A percentile compares a stretch with the other conserved stretches of the same genome.
These are phyloP conservation scores for Hymenoscyphus linearis DNA, from an alignment of 2,329 filamentous ascomycete species.

Conservation along the genomic window DNA sequence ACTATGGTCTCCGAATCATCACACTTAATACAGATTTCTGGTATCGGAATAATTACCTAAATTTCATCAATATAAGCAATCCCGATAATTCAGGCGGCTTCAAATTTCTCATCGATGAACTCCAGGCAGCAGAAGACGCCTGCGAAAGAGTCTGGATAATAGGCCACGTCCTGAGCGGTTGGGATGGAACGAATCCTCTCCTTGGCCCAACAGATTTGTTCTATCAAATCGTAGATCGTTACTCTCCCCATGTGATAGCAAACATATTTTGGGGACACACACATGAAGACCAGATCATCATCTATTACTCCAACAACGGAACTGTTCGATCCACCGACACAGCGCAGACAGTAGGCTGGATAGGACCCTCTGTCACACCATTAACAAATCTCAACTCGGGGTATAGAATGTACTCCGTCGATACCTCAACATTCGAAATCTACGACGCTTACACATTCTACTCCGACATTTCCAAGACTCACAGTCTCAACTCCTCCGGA, in stretches of 20 bases:
- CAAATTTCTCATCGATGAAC: conserved; percentile 45
- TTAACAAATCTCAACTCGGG: conserved; percentile 50
- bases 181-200: conserved; percentile 49
- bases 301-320: conserved; percentile 49
- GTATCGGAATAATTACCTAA: conserved; percentile 41
- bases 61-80: conserved; percentile 47
- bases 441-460: conserved; percentile 50
- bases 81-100: conserved; percentile 45
- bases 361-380: conserved; percentile 46
- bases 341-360: conserved; percentile 46
- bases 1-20: conserved; percentile 47
- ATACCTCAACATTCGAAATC: conserved; percentile 47
- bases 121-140: conserved; percentile 47
- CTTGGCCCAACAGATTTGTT: conserved; percentile 49
- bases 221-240: conserved; percentile 50
- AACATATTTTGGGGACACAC: conserved; percentile 51
- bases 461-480: conserved; percentile 44
- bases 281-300: conserved; percentile 48
- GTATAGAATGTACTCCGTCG: conserved; percentile 49
- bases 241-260: conserved; percentile 49
- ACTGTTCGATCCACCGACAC: conserved; percentile 37
- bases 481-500: conserved; percentile 36
- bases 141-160: conserved; percentile 50
- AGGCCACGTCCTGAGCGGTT: conserved; percentile 49
- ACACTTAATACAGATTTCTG: conserved; percentile 49